These are phyloP conservation scores for Dendrobium nobile DNA, from an alignment of 106 monocot genomes.

Conservation along the genomic window DNA sequence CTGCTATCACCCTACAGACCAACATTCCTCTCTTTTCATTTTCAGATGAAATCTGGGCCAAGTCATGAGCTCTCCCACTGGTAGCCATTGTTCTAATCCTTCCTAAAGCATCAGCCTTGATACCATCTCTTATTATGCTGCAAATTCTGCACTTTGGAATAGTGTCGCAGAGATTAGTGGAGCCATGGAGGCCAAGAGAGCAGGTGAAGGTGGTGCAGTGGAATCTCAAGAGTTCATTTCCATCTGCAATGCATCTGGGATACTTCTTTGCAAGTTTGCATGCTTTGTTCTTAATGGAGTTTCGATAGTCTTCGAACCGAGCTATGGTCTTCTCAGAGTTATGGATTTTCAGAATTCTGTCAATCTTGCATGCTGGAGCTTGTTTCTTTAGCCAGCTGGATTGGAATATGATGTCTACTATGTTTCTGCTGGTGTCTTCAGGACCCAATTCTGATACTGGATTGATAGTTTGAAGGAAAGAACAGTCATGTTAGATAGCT, in stretches of 20 bases:
- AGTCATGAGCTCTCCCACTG: slow-evolving; percentile 63
- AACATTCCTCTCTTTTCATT: slow-evolving; percentile 68
- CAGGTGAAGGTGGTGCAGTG: slow-evolving; percentile 49
- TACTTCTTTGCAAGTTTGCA: slow-evolving; percentile 48
- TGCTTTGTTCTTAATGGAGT: slow-evolving; percentile 51
- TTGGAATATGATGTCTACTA: slow-evolving; percentile 89
- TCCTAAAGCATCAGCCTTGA: slow-evolving; percentile 39
- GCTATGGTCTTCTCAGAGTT: slow-evolving; percentile 56
- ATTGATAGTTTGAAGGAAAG: neutral
- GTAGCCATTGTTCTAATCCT: slow-evolving; percentile 62
- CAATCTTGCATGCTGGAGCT: slow-evolving; percentile 44
- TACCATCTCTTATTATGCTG: slow-evolving; percentile 66
- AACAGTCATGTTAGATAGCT: neutral
- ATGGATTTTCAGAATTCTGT: slow-evolving; percentile 72
- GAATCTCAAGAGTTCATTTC: slow-evolving; percentile 86
- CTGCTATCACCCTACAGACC: slow-evolving; percentile 87
- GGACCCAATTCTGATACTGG: slow-evolving; percentile 68
- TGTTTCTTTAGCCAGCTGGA: slow-evolving; percentile 84
- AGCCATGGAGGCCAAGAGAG: slow-evolving; percentile 44
- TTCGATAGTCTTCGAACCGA: slow-evolving; percentile 65
- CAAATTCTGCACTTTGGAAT: slow-evolving; percentile 42
- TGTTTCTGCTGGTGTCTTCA: slow-evolving; percentile 77
- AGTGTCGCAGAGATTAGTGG: slow-evolving; percentile 38
- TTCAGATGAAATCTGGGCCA: slow-evolving; percentile 11
- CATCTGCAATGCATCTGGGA: slow-evolving; percentile 79